These are phyloP conservation scores for Elasticomyces elasticus DNA, from an alignment of 495 filamentous ascomycete genomes.

Conservation along the genomic window DNA sequence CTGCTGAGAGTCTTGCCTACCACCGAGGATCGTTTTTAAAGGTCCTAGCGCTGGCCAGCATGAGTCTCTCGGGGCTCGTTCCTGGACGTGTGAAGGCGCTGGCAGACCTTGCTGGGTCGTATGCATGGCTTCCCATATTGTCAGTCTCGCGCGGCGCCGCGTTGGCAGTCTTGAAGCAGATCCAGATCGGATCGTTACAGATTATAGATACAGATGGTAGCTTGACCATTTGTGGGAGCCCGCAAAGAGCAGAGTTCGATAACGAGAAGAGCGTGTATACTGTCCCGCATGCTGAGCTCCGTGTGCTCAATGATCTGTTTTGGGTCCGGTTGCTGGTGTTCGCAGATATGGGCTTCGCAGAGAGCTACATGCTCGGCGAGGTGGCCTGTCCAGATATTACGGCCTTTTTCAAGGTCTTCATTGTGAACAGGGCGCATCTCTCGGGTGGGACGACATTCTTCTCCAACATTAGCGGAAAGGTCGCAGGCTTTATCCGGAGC, in stretches of 20 bases:
- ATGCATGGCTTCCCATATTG: slow-evolving; percentile 38
- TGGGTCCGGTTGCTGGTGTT: slow-evolving; percentile 56
- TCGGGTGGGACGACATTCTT: slow-evolving; percentile 48
- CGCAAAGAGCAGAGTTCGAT: slow-evolving; percentile 3
- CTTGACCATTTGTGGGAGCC: slow-evolving; percentile 32
- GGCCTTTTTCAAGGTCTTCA: slow-evolving; percentile 59
- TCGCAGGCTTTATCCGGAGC: slow-evolving; percentile 44
- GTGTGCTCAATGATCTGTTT: slow-evolving; percentile 50
- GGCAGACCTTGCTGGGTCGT: slow-evolving; percentile 23
- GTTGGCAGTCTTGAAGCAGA: slow-evolving; percentile 32
- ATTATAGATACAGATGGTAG: slow-evolving; percentile 34
- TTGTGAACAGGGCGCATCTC: slow-evolving; percentile 48
- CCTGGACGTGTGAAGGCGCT: slow-evolving; percentile 21
- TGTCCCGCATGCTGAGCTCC: slow-evolving; percentile 34
- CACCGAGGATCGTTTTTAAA: neutral
- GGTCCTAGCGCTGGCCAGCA: neutral
- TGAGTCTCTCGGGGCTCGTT: slow-evolving; percentile 22
- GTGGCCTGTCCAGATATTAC: slow-evolving; percentile 52
- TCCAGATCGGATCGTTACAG: slow-evolving; percentile 34
- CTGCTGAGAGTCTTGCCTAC: neutral
- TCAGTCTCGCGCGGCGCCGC: slow-evolving; percentile 32
- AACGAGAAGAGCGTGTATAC: slow-evolving; percentile 18
- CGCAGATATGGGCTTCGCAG: slow-evolving; percentile 65
- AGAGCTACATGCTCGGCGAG: slow-evolving; percentile 62
- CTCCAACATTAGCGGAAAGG: slow-evolving; percentile 44